Evolutionary conservation across 495 filamentous ascomycete genomes (phyloP), one percentile per base, ranked within the genome.

Genomic region (Polyplosphaeria fusca): DNA sequence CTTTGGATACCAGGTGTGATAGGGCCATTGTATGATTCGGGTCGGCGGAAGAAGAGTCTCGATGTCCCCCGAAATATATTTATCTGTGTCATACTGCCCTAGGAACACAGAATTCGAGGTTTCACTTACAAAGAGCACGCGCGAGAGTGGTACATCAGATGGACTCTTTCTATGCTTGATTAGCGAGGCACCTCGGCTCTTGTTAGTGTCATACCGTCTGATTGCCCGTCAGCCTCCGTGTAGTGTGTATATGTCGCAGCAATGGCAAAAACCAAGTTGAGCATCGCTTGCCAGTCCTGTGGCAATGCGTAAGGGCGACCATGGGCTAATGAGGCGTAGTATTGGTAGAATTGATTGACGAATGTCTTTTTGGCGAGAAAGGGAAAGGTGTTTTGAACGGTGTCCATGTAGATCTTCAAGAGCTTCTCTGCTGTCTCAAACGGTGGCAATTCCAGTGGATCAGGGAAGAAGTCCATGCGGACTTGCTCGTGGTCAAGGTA

Each of bases 261-360:
- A 63, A 85, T 79, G 3, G 83, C 84, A 67, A 86, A 83, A 11
- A 86, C 76, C 14, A 85, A 63, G 65, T 87, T 86, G 11, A 85
- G 68, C 28, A 79, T 82, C 2, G 82, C 76, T 28, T 83, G 71
- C 77, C 77, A 82, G 42, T 76, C 72, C 20, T 40, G 37, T 4
- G 59, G 52, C 11, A 56, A 25, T 19, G 39, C 45, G 13, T 18
- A 19, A 4, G 50, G 39, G 14, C 69, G 73, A 32, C 74, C 70
- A 37, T 74, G 67, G 42, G 73, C 62, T 30, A 74, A 42, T 69
- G 72, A 46, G 73, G 72, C 26, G 45, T 55, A 65, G 39, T 63
- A 63, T 41, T 47, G 56, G 16, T 77, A 69, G 43, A 79, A 81
- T 43, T 77, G 73, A 2, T 62, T 70, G 40, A 77, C 70, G 63